phyloP scores from a whole-genome alignment of 1,284 basidiomycete genomes.

The Sanghuangporus baumii region DNA sequence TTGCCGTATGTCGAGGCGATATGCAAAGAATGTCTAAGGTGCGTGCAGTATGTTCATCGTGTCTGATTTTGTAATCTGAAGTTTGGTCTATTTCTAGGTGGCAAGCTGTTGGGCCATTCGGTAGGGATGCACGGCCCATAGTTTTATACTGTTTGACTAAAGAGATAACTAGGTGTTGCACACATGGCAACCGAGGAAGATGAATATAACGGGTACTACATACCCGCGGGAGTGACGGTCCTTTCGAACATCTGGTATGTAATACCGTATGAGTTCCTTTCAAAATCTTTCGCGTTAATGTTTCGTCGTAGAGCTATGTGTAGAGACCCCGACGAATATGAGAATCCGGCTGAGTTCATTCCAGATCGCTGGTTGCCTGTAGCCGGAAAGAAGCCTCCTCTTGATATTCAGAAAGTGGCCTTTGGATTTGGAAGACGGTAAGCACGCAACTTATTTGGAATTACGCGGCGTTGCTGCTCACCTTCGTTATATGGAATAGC shows the following conservation, averaged over 20 bases:
- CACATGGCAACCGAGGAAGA: conserved; percentile 18
- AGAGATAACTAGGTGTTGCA: conserved; percentile 7
- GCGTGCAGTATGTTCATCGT: not conserved
- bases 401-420: conserved; percentile 6
- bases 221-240: conserved; percentile 17
- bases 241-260: conserved; percentile 20
- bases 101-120: conserved; percentile 9
- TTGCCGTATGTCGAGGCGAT: conserved; percentile 22
- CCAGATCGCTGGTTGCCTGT: conserved; percentile 13
- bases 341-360: conserved; percentile 11
- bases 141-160: not conserved
- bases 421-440: conserved; percentile 16
- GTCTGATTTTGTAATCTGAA: not conserved
- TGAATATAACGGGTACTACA: conserved; percentile 18
- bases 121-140: not conserved
- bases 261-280: not conserved
- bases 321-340: conserved; percentile 6
- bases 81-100: conserved; percentile 15
- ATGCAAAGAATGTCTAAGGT: conserved; percentile 17
- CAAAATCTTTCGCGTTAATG: not conserved
- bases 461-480: not conserved
- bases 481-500: conserved; percentile 5
- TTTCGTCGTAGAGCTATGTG: conserved; percentile 9
- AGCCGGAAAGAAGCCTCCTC: conserved; percentile 6
- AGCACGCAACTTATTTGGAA: not conserved